phyloP scores from a whole-genome alignment of 2,329 filamentous ascomycete species.

The Gaeumannomyces tritici region DNA sequence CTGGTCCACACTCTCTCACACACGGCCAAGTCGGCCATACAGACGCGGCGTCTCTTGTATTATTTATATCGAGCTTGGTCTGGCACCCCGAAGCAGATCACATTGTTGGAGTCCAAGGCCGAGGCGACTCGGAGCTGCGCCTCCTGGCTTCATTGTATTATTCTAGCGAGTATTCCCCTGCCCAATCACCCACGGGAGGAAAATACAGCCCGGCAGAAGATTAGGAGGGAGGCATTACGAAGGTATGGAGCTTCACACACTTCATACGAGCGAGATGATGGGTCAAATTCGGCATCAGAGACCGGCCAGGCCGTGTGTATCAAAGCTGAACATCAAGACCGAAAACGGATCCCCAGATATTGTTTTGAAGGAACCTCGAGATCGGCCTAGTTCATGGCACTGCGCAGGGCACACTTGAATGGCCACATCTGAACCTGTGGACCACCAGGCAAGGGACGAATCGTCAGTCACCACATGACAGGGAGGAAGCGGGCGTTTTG shows the following conservation, averaged over 20 bases:
- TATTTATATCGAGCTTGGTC: not conserved
- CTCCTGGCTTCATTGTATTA: not conserved
- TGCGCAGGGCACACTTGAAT: conserved; percentile 20
- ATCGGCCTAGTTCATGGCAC: conserved; percentile 5
- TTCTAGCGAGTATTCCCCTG: not conserved
- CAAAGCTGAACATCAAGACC: not conserved
- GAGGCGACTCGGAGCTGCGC: too few relatives aligned
- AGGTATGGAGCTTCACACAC: not conserved
- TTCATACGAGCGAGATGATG: not conserved
- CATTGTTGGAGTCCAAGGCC: not conserved
- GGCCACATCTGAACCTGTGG: conserved; percentile 21
- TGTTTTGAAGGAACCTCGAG: too few relatives aligned
- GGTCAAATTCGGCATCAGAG: not conserved
- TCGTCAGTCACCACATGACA: not conserved
- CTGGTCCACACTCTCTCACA: too few relatives aligned
- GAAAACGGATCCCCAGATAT: not conserved
- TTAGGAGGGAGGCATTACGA: not conserved
- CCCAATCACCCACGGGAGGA: not conserved
- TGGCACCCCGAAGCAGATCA: not conserved
- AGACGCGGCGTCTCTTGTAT: not conserved
- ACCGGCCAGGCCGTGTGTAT: not conserved
- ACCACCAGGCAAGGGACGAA: not conserved
- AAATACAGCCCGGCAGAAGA: not conserved
- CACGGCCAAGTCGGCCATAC: not conserved
- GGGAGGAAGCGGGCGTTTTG: not conserved